Base-by-base conservation (phyloP, 352 stramenopile genomes). In the Pythium brachiatum region DNA sequence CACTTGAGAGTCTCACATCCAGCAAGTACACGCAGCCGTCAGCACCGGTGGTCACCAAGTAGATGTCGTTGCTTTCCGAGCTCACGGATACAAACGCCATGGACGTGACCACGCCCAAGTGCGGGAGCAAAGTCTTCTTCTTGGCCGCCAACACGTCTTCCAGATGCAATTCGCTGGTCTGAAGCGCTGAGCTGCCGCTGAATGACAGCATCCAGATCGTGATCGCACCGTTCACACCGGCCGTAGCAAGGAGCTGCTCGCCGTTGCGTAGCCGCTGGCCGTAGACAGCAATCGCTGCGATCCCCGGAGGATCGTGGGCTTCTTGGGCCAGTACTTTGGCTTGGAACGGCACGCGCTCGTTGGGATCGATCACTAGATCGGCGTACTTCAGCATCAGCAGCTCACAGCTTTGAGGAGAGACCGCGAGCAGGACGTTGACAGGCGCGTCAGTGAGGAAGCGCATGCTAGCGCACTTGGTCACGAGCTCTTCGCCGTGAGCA, bases 21-120 rank as follows among this genome's bases (percentile, higher is more conserved):
- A 92, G 46, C 20, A 90, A 46, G 48, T 86, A 90, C 6, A 90
- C 77, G 54, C 74, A 86, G 27, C 79, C 79, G 32, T 94, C 85
- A 1, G 59, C 70, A 16, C 83, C 83, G 0, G 76, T 88, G 1
- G 83, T 83, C n/a, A 90, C 61, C 2, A 94, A 44, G 39, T 77
- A 79, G 8, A 86, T 51, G 15, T 79, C 73, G 6, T 69, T 64
- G 36, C 32, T 27, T 20, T 60, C 59, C 4, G 20, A 20, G 13
- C 64, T 57, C 12, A 70, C 54, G 18, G 58, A 56, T 2, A 91
- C 46, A 54, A 93, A 92, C 7, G 62, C 52, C 34, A 92, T 54
- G 0, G 77, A 79, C 20, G 79, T 90, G 25, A 93, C 75, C 0
- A 78, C 67, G 0, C 83, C 83, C 0, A 70, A 53, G 41, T 93